Conservation (phyloP, 1,284 basidiomycete species). For the Abortiporus biennis region DNA sequence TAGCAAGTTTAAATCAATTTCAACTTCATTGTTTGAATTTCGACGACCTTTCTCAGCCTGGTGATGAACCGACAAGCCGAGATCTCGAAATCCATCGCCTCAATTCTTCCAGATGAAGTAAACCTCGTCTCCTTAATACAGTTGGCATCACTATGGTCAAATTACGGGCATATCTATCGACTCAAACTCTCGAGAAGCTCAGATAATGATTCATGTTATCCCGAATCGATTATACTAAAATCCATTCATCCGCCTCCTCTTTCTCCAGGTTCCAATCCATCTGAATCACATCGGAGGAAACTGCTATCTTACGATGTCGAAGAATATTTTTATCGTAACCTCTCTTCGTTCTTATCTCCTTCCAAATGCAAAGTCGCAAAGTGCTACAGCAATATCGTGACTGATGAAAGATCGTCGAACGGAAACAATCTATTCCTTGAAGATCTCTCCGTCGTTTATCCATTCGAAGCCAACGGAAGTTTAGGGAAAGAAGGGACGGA, state of each 20-base stretch:
- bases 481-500: slow-evolving; percentile 10
- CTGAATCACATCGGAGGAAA: slow-evolving; percentile 14
- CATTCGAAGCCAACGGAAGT: slow-evolving; percentile 11
- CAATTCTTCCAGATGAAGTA: slow-evolving; percentile 10
- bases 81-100: slow-evolving; percentile 4
- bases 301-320: slow-evolving; percentile 16
- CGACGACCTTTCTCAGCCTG: too few relatives aligned
- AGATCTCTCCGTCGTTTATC: slow-evolving; percentile 12
- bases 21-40: too few relatives aligned
- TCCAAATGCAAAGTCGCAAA: slow-evolving; percentile 6
- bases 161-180: slow-evolving; percentile 15
- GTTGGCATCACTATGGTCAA: slow-evolving; percentile 16
- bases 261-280: slow-evolving; percentile 1
- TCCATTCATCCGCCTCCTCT: slow-evolving; percentile 14
- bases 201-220: neutral
- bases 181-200: slow-evolving; percentile 4
- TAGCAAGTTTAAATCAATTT: too few relatives aligned
- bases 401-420: slow-evolving; percentile 12
- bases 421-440: slow-evolving; percentile 15
- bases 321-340: slow-evolving; percentile 15
- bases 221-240: slow-evolving; percentile 13
- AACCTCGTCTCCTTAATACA: slow-evolving; percentile 5
- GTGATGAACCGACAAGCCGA: too few relatives aligned
- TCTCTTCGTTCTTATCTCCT: slow-evolving; percentile 2
- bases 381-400: slow-evolving; percentile 4